Evolutionary conservation across 2,329 filamentous ascomycete species (phyloP).

Genomic region (Clarireedia monteithiana): DNA sequence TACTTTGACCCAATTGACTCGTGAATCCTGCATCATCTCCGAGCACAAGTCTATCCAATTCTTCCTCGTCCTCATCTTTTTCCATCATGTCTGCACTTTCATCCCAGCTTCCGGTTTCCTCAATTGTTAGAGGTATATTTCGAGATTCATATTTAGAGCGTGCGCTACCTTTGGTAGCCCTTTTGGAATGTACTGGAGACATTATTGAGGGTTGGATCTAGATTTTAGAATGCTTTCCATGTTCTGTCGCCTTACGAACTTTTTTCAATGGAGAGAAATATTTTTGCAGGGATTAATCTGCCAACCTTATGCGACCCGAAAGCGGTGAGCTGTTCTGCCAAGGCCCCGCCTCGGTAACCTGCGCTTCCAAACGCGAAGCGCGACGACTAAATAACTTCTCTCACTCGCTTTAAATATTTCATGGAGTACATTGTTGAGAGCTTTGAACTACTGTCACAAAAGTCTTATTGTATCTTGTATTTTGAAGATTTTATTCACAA

Average conservation of each 20-base stretch:
- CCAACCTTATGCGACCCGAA: no score
- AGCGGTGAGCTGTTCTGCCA: no score
- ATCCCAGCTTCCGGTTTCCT: constrained; percentile 20
- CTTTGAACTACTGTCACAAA: no score
- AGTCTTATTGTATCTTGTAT: no score
- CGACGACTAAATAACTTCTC: no score
- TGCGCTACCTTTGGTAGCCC: constrained; percentile 15
- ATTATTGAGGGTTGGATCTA: constrained; percentile 15
- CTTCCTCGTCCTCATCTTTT: constrained; percentile 77
- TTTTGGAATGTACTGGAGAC: constrained; percentile 26
- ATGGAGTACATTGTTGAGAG: no score
- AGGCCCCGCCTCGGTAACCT: no score
- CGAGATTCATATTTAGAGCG: constrained; percentile 7
- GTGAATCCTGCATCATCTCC: constrained; percentile 80
- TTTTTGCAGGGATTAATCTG: constrained; percentile 12
- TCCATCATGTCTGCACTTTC: constrained; percentile 37
- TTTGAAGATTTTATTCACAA: no score
- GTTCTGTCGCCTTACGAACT: not conserved
- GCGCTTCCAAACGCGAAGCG: no score
- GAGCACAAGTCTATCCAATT: constrained; percentile 81
- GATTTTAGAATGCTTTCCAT: not conserved
- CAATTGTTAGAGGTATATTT: constrained; percentile 5
- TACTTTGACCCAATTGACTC: constrained; percentile 58
- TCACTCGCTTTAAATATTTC: no score
- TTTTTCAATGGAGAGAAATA: constrained; percentile 9